Conservation (phyloP, 108 stramenopile genomes). For the Nitzschia sp. region DNA sequence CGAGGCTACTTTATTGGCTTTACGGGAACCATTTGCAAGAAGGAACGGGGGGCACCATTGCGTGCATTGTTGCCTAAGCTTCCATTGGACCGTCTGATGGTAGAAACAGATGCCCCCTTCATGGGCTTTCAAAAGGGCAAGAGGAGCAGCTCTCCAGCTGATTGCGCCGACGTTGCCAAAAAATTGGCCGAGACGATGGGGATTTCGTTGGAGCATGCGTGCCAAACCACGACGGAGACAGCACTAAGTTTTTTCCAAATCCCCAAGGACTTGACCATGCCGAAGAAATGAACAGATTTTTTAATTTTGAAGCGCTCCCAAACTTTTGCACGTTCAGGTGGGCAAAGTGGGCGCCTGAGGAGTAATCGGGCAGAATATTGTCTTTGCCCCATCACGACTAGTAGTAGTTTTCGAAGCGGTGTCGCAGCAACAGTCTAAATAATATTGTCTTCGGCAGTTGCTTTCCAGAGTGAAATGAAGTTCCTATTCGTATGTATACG, state of each 20-base stretch:
- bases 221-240: constrained; percentile 14
- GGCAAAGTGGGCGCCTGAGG: no score
- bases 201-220: constrained; percentile 38
- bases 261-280: no score
- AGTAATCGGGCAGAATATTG: no score
- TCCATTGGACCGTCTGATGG: constrained; percentile 46
- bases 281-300: no score
- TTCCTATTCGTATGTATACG: no score
- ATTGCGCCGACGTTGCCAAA: constrained; percentile 50
- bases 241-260: constrained; percentile 23
- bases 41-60: constrained; percentile 44
- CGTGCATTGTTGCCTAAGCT: constrained; percentile 44
- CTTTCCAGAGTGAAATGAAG: no score
- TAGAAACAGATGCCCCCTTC: constrained; percentile 62
- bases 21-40: constrained; percentile 60
- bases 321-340: no score
- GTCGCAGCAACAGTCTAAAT: no score
- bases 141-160: constrained; percentile 41
- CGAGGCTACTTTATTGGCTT: constrained; percentile 58
- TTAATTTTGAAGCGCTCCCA: no score
- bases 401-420: no score
- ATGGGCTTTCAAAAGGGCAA: constrained; percentile 50
- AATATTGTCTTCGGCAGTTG: no score
- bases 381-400: no score
- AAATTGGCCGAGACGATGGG: constrained; percentile 32